A percentile compares a stretch with the other conserved stretches of the same genome.
Evolutionary conservation across 2,329 filamentous ascomycete species (phyloP).

Genomic region (Allantophomopsis cytisporea): DNA sequence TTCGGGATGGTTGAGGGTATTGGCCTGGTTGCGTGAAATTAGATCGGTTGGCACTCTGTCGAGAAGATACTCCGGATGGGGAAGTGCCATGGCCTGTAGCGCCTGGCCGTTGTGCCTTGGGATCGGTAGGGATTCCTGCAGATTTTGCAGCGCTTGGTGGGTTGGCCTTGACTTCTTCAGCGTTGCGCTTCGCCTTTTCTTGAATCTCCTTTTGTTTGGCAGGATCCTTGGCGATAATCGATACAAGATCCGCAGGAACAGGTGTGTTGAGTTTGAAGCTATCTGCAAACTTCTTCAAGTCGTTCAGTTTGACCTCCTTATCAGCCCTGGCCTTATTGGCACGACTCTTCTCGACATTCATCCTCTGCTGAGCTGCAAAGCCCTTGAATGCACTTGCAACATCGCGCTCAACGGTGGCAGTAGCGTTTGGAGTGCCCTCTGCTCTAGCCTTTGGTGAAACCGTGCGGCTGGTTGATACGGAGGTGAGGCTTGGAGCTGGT

Average conservation of each 20-base stretch:
- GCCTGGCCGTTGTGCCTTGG: constrained; percentile 21
- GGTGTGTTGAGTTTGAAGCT: constrained; percentile 92
- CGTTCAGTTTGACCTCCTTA: constrained; percentile 84
- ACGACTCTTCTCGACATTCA: constrained; percentile 40
- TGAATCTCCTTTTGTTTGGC: constrained; percentile 87
- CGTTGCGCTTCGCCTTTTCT: constrained; percentile 69
- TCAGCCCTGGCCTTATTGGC: constrained; percentile 52
- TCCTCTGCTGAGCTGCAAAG: constrained; percentile 44
- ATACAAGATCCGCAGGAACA: constrained; percentile 80
- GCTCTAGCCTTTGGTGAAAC: constrained; percentile 15
- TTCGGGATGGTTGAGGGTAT: constrained; percentile 17
- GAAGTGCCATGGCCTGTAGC: constrained; percentile 31
- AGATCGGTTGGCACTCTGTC: constrained; percentile 18
- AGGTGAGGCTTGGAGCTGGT: constrained; percentile 6
- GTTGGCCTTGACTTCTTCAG: constrained; percentile 41
- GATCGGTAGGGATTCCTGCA: constrained; percentile 30
- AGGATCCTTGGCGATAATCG: constrained; percentile 95
- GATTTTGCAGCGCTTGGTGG: constrained; percentile 26
- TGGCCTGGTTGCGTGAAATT: constrained; percentile 28
- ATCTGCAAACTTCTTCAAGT: constrained; percentile 87
- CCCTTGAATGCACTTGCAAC: constrained; percentile 49
- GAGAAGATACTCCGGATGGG: constrained; percentile 11
- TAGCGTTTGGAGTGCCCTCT: constrained; percentile 33
- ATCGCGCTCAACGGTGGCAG: constrained; percentile 46
- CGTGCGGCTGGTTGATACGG: constrained; percentile 20